Conservation (phyloP, 2,329 filamentous ascomycete species). For the Beauveria scarabaeidicola region DNA sequence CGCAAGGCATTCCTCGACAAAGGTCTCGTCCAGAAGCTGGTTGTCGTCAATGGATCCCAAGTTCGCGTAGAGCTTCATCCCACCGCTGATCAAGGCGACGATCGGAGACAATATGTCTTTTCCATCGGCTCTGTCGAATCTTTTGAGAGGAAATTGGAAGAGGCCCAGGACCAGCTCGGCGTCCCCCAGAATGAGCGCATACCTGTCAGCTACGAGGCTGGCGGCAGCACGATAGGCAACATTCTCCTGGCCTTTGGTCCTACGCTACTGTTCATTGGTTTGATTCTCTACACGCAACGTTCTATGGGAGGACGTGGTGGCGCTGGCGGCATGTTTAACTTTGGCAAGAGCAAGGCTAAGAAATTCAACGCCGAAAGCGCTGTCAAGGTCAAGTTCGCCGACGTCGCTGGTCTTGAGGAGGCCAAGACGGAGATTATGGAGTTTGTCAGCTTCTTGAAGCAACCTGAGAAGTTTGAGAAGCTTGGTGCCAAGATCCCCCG, state of each 20-base stretch:
- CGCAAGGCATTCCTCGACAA: slow-evolving; percentile 89
- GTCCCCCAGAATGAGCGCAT: slow-evolving; percentile 87
- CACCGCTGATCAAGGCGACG: slow-evolving; percentile 54
- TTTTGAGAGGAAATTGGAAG: slow-evolving; percentile 82
- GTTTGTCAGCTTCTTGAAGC: slow-evolving; percentile 94
- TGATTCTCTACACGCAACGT: slow-evolving; percentile 70
- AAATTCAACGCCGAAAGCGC: slow-evolving; percentile 96
- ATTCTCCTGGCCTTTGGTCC: slow-evolving; percentile 74
- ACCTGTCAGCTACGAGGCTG: slow-evolving; percentile 77
- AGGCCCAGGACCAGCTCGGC: slow-evolving; percentile 76
- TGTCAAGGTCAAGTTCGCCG: slow-evolving; percentile 92
- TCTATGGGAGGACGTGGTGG: slow-evolving; percentile 59
- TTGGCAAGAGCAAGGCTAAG: slow-evolving; percentile 92
- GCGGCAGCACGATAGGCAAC: slow-evolving; percentile 66
- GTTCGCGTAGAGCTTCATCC: slow-evolving; percentile 77
- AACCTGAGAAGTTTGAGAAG: slow-evolving; percentile 84
- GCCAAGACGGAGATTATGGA: slow-evolving; percentile 99
- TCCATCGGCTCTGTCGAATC: slow-evolving; percentile 89
- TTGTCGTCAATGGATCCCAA: slow-evolving; percentile 61
- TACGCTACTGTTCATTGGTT: slow-evolving; percentile 75
- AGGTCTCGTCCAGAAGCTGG: slow-evolving; percentile 87
- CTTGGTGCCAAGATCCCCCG: slow-evolving; percentile 96
- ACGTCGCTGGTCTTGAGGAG: slow-evolving; percentile 97
- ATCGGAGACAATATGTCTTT: slow-evolving; percentile 64
- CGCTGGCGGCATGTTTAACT: slow-evolving; percentile 81